Evolutionary conservation across 2,329 filamentous ascomycete species (phyloP).

Genomic region (Beauveria australis): DNA sequence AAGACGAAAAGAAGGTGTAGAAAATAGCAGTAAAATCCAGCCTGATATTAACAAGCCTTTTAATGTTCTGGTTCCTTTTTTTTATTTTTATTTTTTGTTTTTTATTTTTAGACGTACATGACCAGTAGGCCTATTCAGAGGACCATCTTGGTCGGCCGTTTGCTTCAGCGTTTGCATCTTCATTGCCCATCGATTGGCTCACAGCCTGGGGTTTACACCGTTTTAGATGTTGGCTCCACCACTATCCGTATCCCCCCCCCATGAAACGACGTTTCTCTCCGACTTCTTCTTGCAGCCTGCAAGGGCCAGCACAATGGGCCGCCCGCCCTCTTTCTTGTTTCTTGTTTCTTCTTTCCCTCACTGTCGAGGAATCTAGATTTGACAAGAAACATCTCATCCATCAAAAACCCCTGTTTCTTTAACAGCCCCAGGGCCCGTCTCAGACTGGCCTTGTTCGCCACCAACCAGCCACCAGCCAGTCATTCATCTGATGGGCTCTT

Average conservation of each 20-base stretch:
- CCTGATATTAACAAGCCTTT: too few relatives aligned
- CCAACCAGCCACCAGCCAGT: background rate
- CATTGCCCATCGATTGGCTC: background rate
- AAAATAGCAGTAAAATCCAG: background rate
- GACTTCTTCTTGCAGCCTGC: too few relatives aligned
- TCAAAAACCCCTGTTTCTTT: background rate
- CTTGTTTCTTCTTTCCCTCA: background rate
- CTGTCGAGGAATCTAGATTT: background rate
- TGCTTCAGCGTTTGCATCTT: background rate
- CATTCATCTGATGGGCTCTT: background rate
- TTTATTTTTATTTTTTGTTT: too few relatives aligned
- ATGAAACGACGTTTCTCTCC: background rate
- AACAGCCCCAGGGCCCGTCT: background rate
- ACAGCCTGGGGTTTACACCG: too few relatives aligned
- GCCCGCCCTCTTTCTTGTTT: too few relatives aligned
- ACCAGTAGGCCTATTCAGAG: too few relatives aligned
- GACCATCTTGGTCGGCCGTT: background rate
- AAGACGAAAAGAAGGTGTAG: background rate
- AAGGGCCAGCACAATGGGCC: too few relatives aligned
- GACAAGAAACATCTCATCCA: background rate
- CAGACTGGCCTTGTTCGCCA: background rate
- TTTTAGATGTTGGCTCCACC: too few relatives aligned
- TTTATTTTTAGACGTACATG: background rate
- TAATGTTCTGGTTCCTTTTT: background rate
- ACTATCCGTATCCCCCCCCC: too few relatives aligned